phyloP scores from a whole-genome alignment of 169 alveolate genomes.

The Theileria parva region DNA sequence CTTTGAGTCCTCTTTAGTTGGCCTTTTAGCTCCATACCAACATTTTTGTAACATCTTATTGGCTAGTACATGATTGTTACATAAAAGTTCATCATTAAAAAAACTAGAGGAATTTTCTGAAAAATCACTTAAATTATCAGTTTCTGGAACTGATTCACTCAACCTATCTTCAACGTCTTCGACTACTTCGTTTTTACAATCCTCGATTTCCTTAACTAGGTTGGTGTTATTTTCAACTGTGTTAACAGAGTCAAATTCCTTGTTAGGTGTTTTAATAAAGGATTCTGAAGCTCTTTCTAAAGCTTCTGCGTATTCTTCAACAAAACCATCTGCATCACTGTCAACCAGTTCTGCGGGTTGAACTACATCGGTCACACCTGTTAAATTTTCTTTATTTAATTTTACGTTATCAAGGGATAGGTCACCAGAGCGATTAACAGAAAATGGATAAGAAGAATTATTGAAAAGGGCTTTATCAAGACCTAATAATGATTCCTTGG shows the following conservation, averaged over 20 bases:
- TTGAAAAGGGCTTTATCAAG: background rate
- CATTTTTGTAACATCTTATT: background rate
- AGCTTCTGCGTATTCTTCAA: background rate
- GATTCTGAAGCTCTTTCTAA: background rate
- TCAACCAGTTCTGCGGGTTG: background rate
- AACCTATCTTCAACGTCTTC: background rate
- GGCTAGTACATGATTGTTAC: background rate
- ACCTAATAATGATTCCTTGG: background rate
- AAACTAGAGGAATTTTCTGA: constrained; percentile 1
- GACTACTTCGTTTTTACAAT: background rate
- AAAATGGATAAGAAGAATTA: background rate
- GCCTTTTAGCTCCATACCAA: background rate
- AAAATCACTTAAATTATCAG: constrained; percentile 9
- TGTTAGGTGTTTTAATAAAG: background rate
- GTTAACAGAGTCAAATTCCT: background rate
- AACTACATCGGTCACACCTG: background rate
- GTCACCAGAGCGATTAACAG: background rate
- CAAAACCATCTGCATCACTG: background rate
- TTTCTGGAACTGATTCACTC: background rate
- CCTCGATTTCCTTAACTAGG: background rate
- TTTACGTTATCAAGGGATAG: background rate
- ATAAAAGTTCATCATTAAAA: background rate
- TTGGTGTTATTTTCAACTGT: background rate
- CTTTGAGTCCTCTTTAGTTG: background rate
- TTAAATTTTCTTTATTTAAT: background rate